Conservation (phyloP, 352 stramenopile species). For the Phytopythium delawarense region DNA sequence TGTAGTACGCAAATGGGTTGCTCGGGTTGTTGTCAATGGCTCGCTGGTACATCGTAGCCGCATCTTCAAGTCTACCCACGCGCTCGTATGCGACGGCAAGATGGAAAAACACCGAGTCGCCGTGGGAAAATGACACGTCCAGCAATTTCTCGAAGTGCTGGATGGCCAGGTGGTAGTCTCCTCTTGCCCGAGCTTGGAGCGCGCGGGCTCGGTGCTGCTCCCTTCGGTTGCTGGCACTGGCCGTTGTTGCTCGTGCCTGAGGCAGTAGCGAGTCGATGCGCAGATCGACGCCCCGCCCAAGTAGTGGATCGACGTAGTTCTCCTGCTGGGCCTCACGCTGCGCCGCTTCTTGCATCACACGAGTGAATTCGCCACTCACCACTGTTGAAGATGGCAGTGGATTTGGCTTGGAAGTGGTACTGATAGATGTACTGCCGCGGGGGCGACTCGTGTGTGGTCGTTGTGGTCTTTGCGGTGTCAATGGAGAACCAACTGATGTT, state of each 20-base stretch:
- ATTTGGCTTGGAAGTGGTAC: neutral
- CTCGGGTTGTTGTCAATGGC: constrained; percentile 15
- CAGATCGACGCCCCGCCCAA: constrained; percentile 46
- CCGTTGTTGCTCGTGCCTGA: constrained; percentile 17
- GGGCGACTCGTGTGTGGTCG: neutral
- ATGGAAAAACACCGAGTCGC: constrained; percentile 29
- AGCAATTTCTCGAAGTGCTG: constrained; percentile 32
- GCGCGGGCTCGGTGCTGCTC: constrained; percentile 36
- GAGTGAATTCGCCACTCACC: neutral
- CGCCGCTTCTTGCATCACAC: constrained; percentile 39
- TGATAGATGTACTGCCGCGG: neutral
- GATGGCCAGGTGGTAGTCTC: constrained; percentile 39
- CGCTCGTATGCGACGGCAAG: constrained; percentile 47
- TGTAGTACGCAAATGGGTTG: constrained; percentile 49
- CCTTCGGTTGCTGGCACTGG: constrained; percentile 29
- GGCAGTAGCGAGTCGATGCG: constrained; percentile 16
- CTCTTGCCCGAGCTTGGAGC: constrained; percentile 44
- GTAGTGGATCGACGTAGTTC: constrained; percentile 38
- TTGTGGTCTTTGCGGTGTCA: neutral
- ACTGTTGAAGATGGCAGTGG: neutral
- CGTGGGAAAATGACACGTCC: constrained; percentile 9
- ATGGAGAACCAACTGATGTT: neutral
- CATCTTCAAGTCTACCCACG: constrained; percentile 25
- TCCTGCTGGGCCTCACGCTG: constrained; percentile 35
- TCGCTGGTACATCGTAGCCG: constrained; percentile 30